Evolutionary conservation across 2,329 filamentous ascomycete genomes (phyloP), one percentile per base, ranked within the genome.

Genomic region (Fusarium sp.): DNA sequence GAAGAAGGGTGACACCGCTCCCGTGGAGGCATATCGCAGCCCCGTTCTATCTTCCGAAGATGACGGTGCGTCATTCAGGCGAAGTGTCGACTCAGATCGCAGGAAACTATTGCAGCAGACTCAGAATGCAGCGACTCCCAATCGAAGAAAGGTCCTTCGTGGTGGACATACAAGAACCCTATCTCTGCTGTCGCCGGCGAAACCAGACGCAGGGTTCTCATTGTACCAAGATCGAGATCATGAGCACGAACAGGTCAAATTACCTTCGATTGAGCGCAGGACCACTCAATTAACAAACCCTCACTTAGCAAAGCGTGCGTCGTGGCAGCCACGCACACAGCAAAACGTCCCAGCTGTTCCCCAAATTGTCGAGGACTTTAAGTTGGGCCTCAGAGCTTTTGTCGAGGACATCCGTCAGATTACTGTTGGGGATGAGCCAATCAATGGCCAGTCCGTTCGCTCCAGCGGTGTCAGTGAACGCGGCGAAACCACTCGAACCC

Each of bases 341-440:
- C 82, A 82, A 42, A 81, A 80, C 29, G 70, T 77, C 15, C 76
- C 81, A 1, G 84, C 79, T 42, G 80, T 88, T 62, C 94, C 94
- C 77, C 93, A 96, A 78, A 91, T 97, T 79, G 92, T 94, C 18
- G 92, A 93, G 63, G 96, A 98, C 80, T 90, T 99, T 79, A 93
- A 91, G 77, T 89, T 96, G 52, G 95, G 96, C 3, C 82, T 99
- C 48, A 94, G 92, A 89, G 97, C 93, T 3, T 99, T 99, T 80
- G 89, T 97, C 63, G 96, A 98, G 78, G 96, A 99, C 77, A 89
- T 99, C 47, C 88, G 94, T 70, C 96, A 98, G 80, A 97, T 95
- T 16, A 97, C 96, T 0, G 94, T 99, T 9, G 96, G 96, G 24
- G 96, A 99, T 56, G 96, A 99, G 81, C 93, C 90, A 18, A 88